phyloP scores from a whole-genome alignment of 768 basidiomycete genomes.

The Boletellus emodensis region DNA sequence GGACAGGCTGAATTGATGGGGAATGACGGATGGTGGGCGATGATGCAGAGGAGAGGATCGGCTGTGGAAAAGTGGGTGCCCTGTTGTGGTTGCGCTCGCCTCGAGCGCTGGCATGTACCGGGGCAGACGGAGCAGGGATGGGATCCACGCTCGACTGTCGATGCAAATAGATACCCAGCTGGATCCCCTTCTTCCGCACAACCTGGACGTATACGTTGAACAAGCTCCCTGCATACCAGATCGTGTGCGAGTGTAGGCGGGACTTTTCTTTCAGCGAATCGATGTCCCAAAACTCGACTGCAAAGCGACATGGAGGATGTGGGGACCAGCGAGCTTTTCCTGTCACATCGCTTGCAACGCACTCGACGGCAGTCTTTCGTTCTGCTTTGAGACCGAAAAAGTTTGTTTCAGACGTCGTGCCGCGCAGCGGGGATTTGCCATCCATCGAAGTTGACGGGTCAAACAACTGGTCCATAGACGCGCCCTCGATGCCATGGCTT shows the following conservation, averaged over 20 bases:
- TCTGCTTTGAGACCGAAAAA: slow-evolving; percentile 62
- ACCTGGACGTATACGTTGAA: slow-evolving; percentile 90
- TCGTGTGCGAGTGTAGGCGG: slow-evolving; percentile 75
- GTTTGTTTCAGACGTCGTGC: slow-evolving; percentile 42
- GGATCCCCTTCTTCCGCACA: slow-evolving; percentile 74
- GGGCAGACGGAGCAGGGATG: slow-evolving; percentile 67
- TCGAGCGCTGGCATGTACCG: slow-evolving; percentile 31
- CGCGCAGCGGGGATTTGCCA: slow-evolving; percentile 25
- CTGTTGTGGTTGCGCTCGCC: slow-evolving; percentile 27
- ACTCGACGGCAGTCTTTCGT: slow-evolving; percentile 39
- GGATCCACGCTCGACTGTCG: slow-evolving; percentile 79
- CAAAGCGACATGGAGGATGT: slow-evolving; percentile 80
- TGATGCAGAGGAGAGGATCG: slow-evolving; percentile 25
- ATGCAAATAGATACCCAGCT: slow-evolving; percentile 87
- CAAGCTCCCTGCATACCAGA: slow-evolving; percentile 86
- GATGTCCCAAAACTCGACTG: slow-evolving; percentile 88
- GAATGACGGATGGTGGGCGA: slow-evolving; percentile 37
- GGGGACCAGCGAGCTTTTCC: slow-evolving; percentile 56
- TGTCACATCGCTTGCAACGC: slow-evolving; percentile 40
- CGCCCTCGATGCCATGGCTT: slow-evolving; percentile 46
- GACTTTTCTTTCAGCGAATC: slow-evolving; percentile 80
- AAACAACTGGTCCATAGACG: slow-evolving; percentile 72
- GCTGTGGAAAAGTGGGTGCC: slow-evolving; percentile 29
- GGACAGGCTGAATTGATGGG: slow-evolving; percentile 43
- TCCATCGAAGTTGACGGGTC: slow-evolving; percentile 31